These are phyloP conservation scores for Hypholoma fasciculare DNA, from an alignment of 768 basidiomycete genomes.

Conservation along the genomic window DNA sequence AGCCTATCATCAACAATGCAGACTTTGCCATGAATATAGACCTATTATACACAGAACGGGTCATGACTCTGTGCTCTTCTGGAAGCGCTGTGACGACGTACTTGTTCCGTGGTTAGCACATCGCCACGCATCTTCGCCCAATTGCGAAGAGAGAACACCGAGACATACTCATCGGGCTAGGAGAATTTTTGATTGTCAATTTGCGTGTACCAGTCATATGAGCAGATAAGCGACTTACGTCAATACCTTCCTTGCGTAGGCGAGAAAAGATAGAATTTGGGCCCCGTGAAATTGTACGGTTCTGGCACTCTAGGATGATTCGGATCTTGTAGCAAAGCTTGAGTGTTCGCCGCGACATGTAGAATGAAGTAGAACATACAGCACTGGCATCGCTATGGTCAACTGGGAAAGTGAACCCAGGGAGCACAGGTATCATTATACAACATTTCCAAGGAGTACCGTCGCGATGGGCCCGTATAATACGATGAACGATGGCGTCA, in stretches of 20 bases:
- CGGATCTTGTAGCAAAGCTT: conserved; percentile 59
- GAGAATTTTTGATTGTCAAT: neutral
- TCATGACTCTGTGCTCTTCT: neutral
- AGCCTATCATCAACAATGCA: conserved; percentile 94
- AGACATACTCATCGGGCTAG: conserved; percentile 91
- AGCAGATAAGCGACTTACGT: conserved; percentile 51
- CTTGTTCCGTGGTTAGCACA: conserved; percentile 86
- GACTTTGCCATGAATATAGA: conserved; percentile 89
- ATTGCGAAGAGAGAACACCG: conserved; percentile 86
- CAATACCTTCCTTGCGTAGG: conserved; percentile 82
- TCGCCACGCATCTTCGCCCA: conserved; percentile 92
- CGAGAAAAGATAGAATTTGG: conserved; percentile 90
- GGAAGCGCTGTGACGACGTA: conserved; percentile 23
- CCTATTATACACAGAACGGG: conserved; percentile 35
- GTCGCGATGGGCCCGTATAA: conserved; percentile 83
- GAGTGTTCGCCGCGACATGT: neutral
- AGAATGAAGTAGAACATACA: conserved; percentile 43
- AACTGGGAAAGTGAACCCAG: conserved; percentile 91
- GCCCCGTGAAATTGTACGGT: conserved; percentile 83
- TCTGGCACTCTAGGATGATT: conserved; percentile 95
- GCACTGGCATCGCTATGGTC: conserved; percentile 93
- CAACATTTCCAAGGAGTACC: conserved; percentile 88
- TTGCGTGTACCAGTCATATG: neutral
- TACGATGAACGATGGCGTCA: conserved; percentile 89
- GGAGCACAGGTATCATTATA: conserved; percentile 87